A percentile compares a stretch with the other conserved stretches of the same genome.
Evolutionary conservation across 208 protist species (phyloP).

Genomic region (Entamoeba histolytica): DNA sequence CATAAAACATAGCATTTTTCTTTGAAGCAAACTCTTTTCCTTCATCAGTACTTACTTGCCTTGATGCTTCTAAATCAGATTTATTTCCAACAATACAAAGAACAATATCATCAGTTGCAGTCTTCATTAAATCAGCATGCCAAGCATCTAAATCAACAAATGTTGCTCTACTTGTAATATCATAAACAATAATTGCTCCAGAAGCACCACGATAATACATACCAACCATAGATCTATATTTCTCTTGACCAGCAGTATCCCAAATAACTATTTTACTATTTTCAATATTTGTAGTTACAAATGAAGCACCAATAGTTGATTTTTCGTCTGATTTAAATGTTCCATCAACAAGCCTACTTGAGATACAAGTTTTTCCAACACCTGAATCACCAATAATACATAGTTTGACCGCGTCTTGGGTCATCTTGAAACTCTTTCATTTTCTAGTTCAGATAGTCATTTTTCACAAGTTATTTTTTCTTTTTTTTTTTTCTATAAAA

Average conservation of each 20-base stretch:
- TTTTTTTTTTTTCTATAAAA: no score
- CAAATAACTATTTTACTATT: background rate
- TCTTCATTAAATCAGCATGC: background rate
- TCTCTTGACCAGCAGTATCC: conserved; percentile 5
- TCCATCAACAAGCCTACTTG: background rate
- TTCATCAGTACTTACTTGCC: background rate
- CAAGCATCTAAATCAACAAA: background rate
- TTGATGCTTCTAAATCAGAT: background rate
- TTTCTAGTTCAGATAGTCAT: no score
- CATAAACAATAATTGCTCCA: background rate
- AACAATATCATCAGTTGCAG: no score
- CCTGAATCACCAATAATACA: background rate
- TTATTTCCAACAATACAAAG: no score
- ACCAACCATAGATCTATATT: background rate
- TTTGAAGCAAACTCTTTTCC: background rate
- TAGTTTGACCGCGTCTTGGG: background rate
- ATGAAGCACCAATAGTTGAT: background rate
- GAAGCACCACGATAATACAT: background rate
- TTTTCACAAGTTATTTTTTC: no score
- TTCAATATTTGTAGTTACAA: background rate
- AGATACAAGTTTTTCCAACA: background rate
- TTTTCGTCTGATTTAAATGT: background rate
- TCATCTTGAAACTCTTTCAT: no score
- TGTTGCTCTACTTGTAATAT: background rate
- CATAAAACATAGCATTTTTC: background rate